These are phyloP conservation scores for Bassia scoparia DNA, from an alignment of 148 eudicot genomes.

Conservation along the genomic window DNA sequence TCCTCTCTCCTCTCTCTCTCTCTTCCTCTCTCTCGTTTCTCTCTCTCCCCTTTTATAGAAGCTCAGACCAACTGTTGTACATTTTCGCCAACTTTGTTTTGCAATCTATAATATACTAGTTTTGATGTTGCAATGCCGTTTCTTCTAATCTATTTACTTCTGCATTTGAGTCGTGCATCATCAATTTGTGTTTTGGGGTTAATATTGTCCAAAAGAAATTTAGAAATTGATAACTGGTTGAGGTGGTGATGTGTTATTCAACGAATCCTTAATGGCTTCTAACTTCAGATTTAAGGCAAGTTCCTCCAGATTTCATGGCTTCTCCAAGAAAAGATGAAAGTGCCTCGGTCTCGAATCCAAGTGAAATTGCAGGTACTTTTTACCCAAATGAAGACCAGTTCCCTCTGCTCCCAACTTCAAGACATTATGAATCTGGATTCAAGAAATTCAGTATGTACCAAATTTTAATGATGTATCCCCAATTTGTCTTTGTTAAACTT, in stretches of 20 bases:
- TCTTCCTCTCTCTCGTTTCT: no score
- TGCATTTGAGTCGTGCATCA: neutral
- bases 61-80: no score
- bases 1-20: no score
- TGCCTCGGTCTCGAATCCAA: slow-evolving; percentile 33
- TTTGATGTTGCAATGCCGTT: neutral
- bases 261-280: slow-evolving; percentile 86
- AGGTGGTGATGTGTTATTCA: slow-evolving; percentile 98
- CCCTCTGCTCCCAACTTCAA: slow-evolving; percentile 53
- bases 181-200: neutral
- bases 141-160: neutral
- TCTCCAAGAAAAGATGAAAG: slow-evolving; percentile 32
- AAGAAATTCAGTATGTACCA: slow-evolving; percentile 49
- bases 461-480: slow-evolving; percentile 14
- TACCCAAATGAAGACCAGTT: slow-evolving; percentile 43
- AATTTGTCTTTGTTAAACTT: slow-evolving; percentile 17
- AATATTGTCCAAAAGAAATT: neutral
- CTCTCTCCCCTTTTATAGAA: no score
- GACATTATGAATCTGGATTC: slow-evolving; percentile 32
- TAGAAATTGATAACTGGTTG: slow-evolving; percentile 13
- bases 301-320: slow-evolving; percentile 54
- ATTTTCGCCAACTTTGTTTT: no score
- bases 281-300: slow-evolving; percentile 68
- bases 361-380: slow-evolving; percentile 38
- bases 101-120: no score